Percentiles rank a stretch among this genome's conserved stretches.
Evolutionary conservation across 1,139 yeast species (phyloP).

Genomic region (Pichia sp.): DNA sequence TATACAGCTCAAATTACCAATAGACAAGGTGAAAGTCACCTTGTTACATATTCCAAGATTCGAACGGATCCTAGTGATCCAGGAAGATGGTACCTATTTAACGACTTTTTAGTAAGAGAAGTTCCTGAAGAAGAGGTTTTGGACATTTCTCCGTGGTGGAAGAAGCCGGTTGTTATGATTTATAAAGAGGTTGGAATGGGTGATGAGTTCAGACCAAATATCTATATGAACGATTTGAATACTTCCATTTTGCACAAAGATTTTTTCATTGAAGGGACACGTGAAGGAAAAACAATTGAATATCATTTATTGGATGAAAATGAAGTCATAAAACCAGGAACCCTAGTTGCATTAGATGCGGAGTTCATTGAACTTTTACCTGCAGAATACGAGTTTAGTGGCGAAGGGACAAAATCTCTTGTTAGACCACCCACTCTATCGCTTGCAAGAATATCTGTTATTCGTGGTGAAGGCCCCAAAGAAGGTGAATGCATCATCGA

Average conservation of each 20-base stretch:
- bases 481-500: conserved; percentile 84
- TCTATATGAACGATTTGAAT: conserved; percentile 46
- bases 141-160: conserved; percentile 71
- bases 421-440: conserved; percentile 73
- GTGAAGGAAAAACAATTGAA: conserved; percentile 56
- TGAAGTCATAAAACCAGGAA: conserved; percentile 72
- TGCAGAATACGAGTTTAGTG: conserved; percentile 73
- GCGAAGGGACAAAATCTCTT: conserved; percentile 60
- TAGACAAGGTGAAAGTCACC: conserved; percentile 51
- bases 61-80: conserved; percentile 17
- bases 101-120: conserved; percentile 82
- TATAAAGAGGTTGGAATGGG: conserved; percentile 49
- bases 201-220: conserved; percentile 38
- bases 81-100: conserved; percentile 73
- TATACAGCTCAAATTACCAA: conserved; percentile 66
- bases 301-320: conserved; percentile 59
- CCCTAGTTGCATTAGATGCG: conserved; percentile 90
- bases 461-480: conserved; percentile 67
- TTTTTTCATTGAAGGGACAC: conserved; percentile 66
- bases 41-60: conserved; percentile 46
- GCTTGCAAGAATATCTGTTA: conserved; percentile 83
- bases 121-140: conserved; percentile 67
- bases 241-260: conserved; percentile 68
- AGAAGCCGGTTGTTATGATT: conserved; percentile 69
- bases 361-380: conserved; percentile 85